These are phyloP conservation scores for Striga asiatica DNA, from an alignment of 257 asterid genomes.

Conservation along the genomic window DNA sequence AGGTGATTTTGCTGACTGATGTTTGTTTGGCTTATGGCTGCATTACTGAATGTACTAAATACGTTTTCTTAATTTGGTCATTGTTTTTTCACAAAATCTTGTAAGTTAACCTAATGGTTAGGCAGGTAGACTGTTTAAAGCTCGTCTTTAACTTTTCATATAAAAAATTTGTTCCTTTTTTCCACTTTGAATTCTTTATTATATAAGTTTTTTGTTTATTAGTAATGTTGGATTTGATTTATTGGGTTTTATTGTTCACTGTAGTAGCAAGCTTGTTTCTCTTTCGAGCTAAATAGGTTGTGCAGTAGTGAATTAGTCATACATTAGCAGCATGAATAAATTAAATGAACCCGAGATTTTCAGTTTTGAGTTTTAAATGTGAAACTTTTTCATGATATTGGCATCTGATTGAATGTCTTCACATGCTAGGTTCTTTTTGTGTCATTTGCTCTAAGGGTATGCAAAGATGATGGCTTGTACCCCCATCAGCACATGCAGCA, in stretches of 20 bases:
- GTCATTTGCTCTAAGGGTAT: constrained; percentile 13
- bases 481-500: constrained; percentile 33
- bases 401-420: constrained; percentile 15
- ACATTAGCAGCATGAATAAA: neutral
- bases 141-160: no score
- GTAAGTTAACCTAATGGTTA: no score
- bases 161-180: neutral
- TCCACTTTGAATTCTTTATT: neutral
- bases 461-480: constrained; percentile 33
- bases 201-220: neutral
- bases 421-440: constrained; percentile 14
- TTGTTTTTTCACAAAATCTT: no score
- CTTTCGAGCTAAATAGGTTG: neutral
- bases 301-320: neutral
- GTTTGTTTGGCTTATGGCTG: no score
- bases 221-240: neutral
- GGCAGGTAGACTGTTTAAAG: no score
- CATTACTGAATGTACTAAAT: no score
- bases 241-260: neutral
- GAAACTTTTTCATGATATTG: neutral
- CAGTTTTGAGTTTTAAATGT: neutral
- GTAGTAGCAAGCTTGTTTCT: neutral
- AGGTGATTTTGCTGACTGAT: constrained; percentile 3
- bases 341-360: neutral
- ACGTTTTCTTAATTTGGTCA: neutral